Conservation (phyloP, 164 flowering plant species). For the Piper longum region DNA sequence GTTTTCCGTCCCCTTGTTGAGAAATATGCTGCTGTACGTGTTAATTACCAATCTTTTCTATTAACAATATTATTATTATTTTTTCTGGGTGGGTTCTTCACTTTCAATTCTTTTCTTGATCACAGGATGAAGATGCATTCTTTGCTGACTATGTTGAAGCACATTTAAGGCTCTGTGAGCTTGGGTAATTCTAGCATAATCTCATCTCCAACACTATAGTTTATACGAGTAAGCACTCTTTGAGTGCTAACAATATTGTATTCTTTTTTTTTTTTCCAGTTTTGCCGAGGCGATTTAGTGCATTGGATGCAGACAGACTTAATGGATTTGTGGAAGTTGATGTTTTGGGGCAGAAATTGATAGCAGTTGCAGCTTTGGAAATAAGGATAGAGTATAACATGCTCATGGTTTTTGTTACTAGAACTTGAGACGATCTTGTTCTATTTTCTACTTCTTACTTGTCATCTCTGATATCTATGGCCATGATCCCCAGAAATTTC, state of each 20-base stretch:
- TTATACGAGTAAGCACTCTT: too few species aligned
- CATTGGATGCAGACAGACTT: neutral
- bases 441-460: too few species aligned
- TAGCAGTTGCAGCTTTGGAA: neutral
- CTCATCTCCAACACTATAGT: neutral
- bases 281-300: neutral
- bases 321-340: neutral
- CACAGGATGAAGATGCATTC: conserved; percentile 29
- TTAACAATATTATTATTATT: neutral
- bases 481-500: too few species aligned
- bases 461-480: too few species aligned
- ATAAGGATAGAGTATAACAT: too few species aligned
- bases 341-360: neutral
- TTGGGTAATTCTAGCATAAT: conserved; percentile 15
- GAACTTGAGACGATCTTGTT: neutral
- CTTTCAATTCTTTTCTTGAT: neutral
- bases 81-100: neutral
- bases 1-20: conserved; percentile 38
- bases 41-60: neutral
- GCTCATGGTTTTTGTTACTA: neutral
- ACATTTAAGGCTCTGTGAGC: conserved; percentile 31
- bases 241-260: neutral
- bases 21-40: conserved; percentile 40
- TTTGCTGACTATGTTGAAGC: conserved; percentile 26
- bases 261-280: neutral